Evolutionary conservation across 345 rosid species (phyloP), one percentile per base, ranked within the genome.

Genomic region (Aquilaria yunnanensis): DNA sequence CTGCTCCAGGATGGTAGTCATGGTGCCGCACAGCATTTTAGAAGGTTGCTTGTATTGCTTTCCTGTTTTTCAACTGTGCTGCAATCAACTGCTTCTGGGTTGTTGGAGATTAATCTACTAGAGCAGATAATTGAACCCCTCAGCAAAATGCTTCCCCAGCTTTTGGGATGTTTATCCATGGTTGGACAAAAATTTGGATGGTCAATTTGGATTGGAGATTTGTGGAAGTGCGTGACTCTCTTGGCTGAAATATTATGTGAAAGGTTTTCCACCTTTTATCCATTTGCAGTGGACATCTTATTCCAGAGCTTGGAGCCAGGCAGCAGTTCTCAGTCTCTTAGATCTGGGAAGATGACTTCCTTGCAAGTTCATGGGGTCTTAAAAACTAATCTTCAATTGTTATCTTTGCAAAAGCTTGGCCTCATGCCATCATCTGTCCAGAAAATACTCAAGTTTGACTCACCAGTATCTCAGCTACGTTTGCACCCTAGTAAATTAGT

Each of bases 11-110:
- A 89, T 73, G 87, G 75, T 52, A 78, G 75, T 72, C 76, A 74
- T 65, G 96, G 95, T 61, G 85, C 87, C 51, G 76, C 83, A 1
- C 78, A 83, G 75, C 90, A 89, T 32, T 89, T 92, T 74, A 71
- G 85, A 30, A 81, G 92, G 72, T 69, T 87, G 84, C 90, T 92
- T 59, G 96, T 96, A 12, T 74, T 92, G 79, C 95, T 92, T 75
- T 87, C 95, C 66, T 92, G 98, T 79, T 92, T 92, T 76, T 79
- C 81, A 60, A 85, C 95, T 32, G 82, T 92, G 9, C 67, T 92
- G 81, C 90, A 86, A 77, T 80, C 95, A 65, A 92, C 92, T 70
- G 96, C 95, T 67, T 92, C 92, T 61, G 96, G 98, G 34, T 82
- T 92, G 78, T 72, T 92, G 72, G 98, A 92, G 75, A 80, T 85